phyloP scores from a whole-genome alignment of 2,329 filamentous ascomycete species.

The Claviceps purpurea region DNA sequence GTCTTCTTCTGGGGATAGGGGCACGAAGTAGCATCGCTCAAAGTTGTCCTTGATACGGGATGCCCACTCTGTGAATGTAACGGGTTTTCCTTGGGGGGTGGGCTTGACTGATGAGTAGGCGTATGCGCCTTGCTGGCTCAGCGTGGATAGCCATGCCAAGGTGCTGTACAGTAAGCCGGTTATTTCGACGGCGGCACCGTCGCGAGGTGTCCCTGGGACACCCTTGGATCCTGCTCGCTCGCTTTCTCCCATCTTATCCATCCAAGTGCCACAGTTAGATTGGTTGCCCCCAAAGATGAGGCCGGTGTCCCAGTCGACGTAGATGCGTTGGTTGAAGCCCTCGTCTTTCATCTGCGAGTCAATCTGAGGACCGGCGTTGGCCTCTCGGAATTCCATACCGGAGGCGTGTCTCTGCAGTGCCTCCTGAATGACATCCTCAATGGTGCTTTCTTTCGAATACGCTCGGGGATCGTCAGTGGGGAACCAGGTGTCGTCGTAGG shows the following conservation, averaged over 20 bases:
- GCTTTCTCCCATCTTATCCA: conserved; percentile 99
- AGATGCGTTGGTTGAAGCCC: conserved; percentile 84
- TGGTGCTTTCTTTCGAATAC: conserved; percentile 70
- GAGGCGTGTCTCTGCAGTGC: conserved; percentile 81
- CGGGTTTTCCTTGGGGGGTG: conserved; percentile 41
- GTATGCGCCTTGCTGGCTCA: conserved; percentile 58
- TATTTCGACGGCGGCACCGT: conserved; percentile 91
- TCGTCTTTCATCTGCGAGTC: conserved; percentile 88
- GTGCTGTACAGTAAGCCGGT: conserved; percentile 87
- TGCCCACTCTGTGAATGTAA: conserved; percentile 72
- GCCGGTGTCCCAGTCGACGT: conserved; percentile 80
- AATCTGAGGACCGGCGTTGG: conserved; percentile 78
- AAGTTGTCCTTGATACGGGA: conserved; percentile 70
- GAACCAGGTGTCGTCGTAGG: conserved; percentile 95
- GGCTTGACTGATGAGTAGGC: conserved; percentile 55
- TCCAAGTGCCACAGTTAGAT: conserved; percentile 94
- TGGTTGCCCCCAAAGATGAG: conserved; percentile 92
- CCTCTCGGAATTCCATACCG: conserved; percentile 85
- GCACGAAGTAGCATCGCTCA: conserved; percentile 84
- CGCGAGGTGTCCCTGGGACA: conserved; percentile 87
- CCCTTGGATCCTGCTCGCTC: conserved; percentile 83
- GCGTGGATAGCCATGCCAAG: conserved; percentile 60
- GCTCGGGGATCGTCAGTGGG: conserved; percentile 65
- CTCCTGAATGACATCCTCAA: conserved; percentile 87
- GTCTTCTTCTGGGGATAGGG: conserved; percentile 56